phyloP scores from a whole-genome alignment of 192 early-diverging fungal species.

The Powellomyces hirtus region DNA sequence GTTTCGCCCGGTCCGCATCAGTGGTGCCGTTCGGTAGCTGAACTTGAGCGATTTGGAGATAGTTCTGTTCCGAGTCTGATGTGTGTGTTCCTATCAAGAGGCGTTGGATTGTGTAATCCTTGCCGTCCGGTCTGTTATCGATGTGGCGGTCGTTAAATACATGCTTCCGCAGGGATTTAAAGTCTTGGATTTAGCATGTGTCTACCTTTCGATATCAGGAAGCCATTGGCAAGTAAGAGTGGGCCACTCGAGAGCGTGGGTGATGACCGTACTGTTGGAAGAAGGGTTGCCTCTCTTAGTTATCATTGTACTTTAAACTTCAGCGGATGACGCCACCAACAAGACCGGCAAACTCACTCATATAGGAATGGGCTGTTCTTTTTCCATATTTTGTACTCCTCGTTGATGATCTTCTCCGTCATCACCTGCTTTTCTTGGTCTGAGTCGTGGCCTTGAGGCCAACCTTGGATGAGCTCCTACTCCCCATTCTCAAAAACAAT shows the following conservation, averaged over 20 bases:
- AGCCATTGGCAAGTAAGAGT: conserved; percentile 97
- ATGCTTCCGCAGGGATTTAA: not conserved
- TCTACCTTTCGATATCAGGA: conserved; percentile 89
- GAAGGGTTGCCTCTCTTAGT: no score
- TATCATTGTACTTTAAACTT: no score
- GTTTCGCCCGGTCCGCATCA: conserved; percentile 58
- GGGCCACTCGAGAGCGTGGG: conserved; percentile 99
- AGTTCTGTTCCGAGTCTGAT: conserved; percentile 93
- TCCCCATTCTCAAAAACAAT: no score
- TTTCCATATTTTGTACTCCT: conserved; percentile 99
- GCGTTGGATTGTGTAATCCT: conserved; percentile 87
- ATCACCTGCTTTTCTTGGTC: conserved; percentile 27
- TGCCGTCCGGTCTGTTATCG: conserved; percentile 71
- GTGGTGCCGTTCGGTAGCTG: conserved; percentile 76
- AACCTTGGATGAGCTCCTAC: no score
- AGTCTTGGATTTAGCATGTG: not conserved
- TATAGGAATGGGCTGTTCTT: conserved; percentile 99
- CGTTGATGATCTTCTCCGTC: conserved; percentile 87
- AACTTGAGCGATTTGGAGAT: conserved; percentile 91
- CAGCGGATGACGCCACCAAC: no score
- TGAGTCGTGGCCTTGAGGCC: no score
- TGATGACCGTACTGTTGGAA: conserved; percentile 82
- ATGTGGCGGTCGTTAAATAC: not conserved
- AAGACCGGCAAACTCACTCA: conserved; percentile 53
- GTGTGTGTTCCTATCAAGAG: conserved; percentile 95